Evolutionary conservation across 208 protist species (phyloP).

Genomic region (Crithidia acanthocephali): DNA sequence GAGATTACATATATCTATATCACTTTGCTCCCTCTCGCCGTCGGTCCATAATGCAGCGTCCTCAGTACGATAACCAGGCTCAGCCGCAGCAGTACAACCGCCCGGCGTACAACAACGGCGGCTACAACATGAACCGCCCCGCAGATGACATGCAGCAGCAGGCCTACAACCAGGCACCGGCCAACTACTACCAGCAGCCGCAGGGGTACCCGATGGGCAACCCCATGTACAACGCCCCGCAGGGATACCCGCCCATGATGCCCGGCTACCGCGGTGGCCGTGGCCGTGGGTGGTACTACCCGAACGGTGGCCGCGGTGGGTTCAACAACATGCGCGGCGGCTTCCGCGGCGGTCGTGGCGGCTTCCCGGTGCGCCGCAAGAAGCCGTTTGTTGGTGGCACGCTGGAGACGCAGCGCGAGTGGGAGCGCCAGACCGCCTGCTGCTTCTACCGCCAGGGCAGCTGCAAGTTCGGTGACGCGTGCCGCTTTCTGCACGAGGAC

Average conservation of each 20-base stretch:
- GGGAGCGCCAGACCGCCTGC: slow-evolving; percentile 75
- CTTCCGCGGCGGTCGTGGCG: slow-evolving; percentile 56
- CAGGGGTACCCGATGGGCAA: slow-evolving; percentile 40
- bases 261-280: slow-evolving; percentile 26
- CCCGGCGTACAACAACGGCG: slow-evolving; percentile 33
- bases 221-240: slow-evolving; percentile 33
- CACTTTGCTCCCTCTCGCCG: slow-evolving; percentile 1
- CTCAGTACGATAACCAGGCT: slow-evolving; percentile 25
- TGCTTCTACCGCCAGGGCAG: slow-evolving; percentile 85
- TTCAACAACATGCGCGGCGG: slow-evolving; percentile 42
- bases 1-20: neutral
- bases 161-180: slow-evolving; percentile 31
- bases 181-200: slow-evolving; percentile 34
- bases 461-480: slow-evolving; percentile 81
- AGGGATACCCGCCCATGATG: slow-evolving; percentile 34
- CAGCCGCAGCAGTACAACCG: slow-evolving; percentile 36
- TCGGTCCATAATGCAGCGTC: slow-evolving; percentile 27
- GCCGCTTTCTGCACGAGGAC: slow-evolving; percentile 83
- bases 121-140: slow-evolving; percentile 34
- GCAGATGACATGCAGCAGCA: slow-evolving; percentile 30
- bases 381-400: slow-evolving; percentile 85
- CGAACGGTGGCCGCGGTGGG: slow-evolving; percentile 26
- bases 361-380: slow-evolving; percentile 51
- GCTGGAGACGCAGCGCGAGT: slow-evolving; percentile 80
- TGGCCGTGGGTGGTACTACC: slow-evolving; percentile 33